Percentiles rank a stretch among this genome's conserved stretches.
These are phyloP conservation scores for Crataegus laevigata DNA, from an alignment of 306 rosid genomes.

Conservation along the genomic window DNA sequence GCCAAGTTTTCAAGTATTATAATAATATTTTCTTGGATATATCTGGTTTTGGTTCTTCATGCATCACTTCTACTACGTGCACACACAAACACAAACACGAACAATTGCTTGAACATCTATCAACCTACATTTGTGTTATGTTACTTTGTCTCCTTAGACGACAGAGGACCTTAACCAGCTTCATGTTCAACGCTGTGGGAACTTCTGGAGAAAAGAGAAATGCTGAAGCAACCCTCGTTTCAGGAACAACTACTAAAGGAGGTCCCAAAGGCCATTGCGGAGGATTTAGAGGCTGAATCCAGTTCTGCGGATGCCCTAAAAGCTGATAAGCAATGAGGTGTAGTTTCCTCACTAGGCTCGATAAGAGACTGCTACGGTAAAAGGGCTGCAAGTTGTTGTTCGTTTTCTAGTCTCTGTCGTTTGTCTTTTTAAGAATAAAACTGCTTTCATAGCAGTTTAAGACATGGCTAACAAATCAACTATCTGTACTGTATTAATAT, in stretches of 20 bases:
- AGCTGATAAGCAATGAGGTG: neutral
- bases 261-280: conserved; percentile 21
- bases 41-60: too few species aligned
- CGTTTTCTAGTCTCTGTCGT: too few species aligned
- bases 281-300: neutral
- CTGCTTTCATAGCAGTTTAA: too few species aligned
- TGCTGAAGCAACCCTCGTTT: conserved; percentile 22
- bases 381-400: too few species aligned
- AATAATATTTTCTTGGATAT: too few species aligned
- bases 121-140: neutral
- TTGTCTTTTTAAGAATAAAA: too few species aligned
- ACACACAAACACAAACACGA: neutral
- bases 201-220: conserved; percentile 20
- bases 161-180: conserved; percentile 10
- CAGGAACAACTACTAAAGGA: conserved; percentile 11
- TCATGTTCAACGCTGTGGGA: conserved; percentile 17
- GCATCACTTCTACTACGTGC: neutral
- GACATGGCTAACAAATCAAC: too few species aligned
- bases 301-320: neutral
- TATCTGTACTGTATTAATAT: too few species aligned
- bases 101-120: neutral
- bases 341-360: too few species aligned
- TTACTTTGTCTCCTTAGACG: neutral
- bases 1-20: too few species aligned
- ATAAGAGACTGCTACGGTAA: neutral